These are phyloP conservation scores for Pseudogymnoascus sp. DNA, from an alignment of 2,329 filamentous ascomycete genomes.

Conservation along the genomic window DNA sequence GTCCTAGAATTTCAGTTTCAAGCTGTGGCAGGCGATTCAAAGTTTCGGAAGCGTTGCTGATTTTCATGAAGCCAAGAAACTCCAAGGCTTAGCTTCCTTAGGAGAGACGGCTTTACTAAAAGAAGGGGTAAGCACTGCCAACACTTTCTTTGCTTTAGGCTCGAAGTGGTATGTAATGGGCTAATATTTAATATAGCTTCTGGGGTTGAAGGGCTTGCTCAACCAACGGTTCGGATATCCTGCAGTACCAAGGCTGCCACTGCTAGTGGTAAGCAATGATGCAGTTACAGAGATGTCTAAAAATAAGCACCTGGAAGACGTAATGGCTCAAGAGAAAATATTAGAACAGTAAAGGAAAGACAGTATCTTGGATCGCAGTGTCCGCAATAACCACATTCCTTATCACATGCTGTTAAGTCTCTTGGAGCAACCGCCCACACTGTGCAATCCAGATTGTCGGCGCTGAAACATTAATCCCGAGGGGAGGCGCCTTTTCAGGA, in stretches of 20 bases:
- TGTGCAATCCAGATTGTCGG: too few species aligned
- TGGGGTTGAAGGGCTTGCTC: constrained; percentile 23
- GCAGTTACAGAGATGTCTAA: constrained; percentile 12
- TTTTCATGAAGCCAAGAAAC: constrained; percentile 16
- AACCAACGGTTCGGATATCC: constrained; percentile 20
- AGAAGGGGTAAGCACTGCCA: constrained; percentile 14
- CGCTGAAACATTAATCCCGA: too few species aligned
- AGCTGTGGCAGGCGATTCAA: constrained; percentile 16
- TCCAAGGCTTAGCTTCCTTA: constrained; percentile 20
- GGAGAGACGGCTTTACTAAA: constrained; percentile 21
- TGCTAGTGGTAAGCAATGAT: constrained; percentile 19
- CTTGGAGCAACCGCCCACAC: too few species aligned
- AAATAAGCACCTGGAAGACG: background rate
- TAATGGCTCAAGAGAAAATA: background rate
- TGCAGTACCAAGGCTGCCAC: constrained; percentile 17
- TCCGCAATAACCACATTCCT: too few species aligned
- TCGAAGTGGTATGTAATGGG: background rate
- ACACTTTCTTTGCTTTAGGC: background rate
- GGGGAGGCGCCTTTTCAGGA: too few species aligned
- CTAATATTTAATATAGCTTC: constrained; percentile 14
- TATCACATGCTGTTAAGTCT: too few species aligned
- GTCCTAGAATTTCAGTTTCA: constrained; percentile 16
- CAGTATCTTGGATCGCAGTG: background rate
- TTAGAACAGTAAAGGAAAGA: background rate
- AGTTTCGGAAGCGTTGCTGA: background rate